These are phyloP conservation scores for Didymella arachidicola DNA, from an alignment of 2,329 filamentous ascomycete species.

Conservation along the genomic window DNA sequence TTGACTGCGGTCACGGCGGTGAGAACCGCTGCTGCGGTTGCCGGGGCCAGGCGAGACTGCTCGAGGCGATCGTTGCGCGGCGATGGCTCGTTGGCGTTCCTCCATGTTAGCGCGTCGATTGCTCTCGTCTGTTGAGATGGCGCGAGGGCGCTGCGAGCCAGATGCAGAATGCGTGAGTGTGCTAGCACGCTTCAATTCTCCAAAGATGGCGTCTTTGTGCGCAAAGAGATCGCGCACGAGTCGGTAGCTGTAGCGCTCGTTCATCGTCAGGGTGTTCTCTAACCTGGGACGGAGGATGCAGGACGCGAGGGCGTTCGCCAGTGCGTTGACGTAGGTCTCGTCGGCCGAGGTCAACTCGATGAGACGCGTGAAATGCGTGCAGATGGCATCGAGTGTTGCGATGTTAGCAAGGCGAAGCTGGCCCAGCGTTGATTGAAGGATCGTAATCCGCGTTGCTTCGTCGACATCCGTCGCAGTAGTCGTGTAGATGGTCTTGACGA, in stretches of 20 bases:
- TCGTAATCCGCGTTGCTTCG: constrained; percentile 81
- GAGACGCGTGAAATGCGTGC: constrained; percentile 96
- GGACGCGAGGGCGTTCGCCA: constrained; percentile 79
- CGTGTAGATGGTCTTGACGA: constrained; percentile 96
- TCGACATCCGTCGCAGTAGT: constrained; percentile 72
- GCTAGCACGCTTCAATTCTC: constrained; percentile 90
- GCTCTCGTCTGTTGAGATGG: constrained; percentile 94
- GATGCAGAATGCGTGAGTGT: constrained; percentile 68
- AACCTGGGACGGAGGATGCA: constrained; percentile 87
- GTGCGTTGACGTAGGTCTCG: constrained; percentile 78
- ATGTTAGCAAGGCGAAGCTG: constrained; percentile 97
- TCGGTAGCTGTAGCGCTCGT: constrained; percentile 91
- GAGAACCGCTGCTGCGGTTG: constrained; percentile 52
- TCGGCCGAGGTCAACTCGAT: constrained; percentile 97
- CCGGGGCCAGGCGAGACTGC: constrained; percentile 76
- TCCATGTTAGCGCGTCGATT: constrained; percentile 94
- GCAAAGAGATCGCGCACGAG: constrained; percentile 90
- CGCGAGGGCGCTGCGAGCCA: constrained; percentile 73
- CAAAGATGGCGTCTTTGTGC: constrained; percentile 95
- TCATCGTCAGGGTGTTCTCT: constrained; percentile 91
- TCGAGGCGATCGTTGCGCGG: constrained; percentile 68
- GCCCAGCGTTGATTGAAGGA: constrained; percentile 93
- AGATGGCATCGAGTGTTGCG: constrained; percentile 96
- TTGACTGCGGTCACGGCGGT: constrained; percentile 76
- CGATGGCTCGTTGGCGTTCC: constrained; percentile 83